Conservation (phyloP, 2,329 filamentous ascomycete genomes). For the Mycosphaerelloides madeirae region DNA sequence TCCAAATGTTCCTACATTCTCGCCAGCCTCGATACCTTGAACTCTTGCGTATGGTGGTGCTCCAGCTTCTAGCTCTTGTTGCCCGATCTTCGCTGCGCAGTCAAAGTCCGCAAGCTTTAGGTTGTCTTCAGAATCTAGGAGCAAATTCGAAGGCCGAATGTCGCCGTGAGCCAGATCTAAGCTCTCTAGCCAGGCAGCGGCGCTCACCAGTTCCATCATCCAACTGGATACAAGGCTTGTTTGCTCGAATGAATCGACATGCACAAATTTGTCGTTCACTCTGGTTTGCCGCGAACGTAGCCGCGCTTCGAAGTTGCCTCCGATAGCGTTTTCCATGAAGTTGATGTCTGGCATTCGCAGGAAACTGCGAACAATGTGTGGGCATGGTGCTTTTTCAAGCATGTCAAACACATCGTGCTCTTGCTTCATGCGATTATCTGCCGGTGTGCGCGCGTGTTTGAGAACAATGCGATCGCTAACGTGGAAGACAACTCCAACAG, state of each 20-base stretch:
- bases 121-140: not conserved
- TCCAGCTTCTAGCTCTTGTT: conserved; percentile 4
- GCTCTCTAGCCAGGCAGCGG: conserved; percentile 2
- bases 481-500: conserved; percentile 2
- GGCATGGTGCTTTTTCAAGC: conserved; percentile 4
- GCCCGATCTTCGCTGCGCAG: conserved; percentile 1
- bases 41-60: conserved; percentile 3
- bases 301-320: conserved; percentile 6
- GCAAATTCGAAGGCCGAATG: conserved; percentile 2
- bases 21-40: conserved; percentile 2
- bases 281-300: conserved; percentile 1
- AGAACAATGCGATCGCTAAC: conserved; percentile 5
- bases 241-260: not conserved
- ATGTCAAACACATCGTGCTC: conserved; percentile 3
- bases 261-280: not conserved
- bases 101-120: conserved; percentile 4
- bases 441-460: conserved; percentile 3
- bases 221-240: conserved; percentile 1
- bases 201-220: conserved; percentile 1
- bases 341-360: conserved; percentile 5
- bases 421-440: conserved; percentile 2
- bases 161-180: conserved; percentile 4
- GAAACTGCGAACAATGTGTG: conserved; percentile 5
- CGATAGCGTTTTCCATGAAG: conserved; percentile 4
- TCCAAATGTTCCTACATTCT: conserved; percentile 3